A percentile compares a stretch with the other conserved stretches of the same genome.
These are phyloP conservation scores for Umbelopsis ramanniana DNA, from an alignment of 192 early-diverging fungal species.

Conservation along the genomic window DNA sequence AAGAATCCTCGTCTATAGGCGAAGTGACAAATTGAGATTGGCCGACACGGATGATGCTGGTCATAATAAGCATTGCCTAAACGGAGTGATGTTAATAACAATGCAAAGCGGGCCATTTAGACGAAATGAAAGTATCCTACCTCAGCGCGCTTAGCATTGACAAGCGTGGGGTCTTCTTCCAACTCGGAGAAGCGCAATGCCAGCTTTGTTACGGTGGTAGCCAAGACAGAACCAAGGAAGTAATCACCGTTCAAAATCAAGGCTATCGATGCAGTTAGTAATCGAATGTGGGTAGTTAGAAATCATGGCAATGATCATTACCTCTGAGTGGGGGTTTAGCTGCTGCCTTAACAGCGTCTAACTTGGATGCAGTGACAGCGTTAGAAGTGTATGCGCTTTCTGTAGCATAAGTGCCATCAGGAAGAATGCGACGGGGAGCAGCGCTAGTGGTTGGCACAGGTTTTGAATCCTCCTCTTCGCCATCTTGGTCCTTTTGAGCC, in stretches of 20 bases:
- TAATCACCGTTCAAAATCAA: conserved; percentile 94
- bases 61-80: conserved; percentile 95
- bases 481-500: conserved; percentile 57
- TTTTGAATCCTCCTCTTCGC: conserved; percentile 35
- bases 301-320: conserved; percentile 11
- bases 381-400: conserved; percentile 83
- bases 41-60: conserved; percentile 90
- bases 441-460: conserved; percentile 33
- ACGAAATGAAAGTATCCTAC: conserved; percentile 32
- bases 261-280: conserved; percentile 50
- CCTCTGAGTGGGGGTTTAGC: conserved; percentile 74
- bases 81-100: not conserved
- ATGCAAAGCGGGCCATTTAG: not conserved
- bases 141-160: conserved; percentile 91
- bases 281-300: not conserved
- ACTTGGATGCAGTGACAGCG: conserved; percentile 44
- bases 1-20: conserved; percentile 97
- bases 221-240: conserved; percentile 88
- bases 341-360: conserved; percentile 58
- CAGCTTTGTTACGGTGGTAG: conserved; percentile 89
- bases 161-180: conserved; percentile 49
- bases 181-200: conserved; percentile 75
- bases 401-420: conserved; percentile 98
- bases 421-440: conserved; percentile 79
- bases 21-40: conserved; percentile 82